Conservation (phyloP, 2,329 filamentous ascomycete genomes). For the Fusarium bactridioides region DNA sequence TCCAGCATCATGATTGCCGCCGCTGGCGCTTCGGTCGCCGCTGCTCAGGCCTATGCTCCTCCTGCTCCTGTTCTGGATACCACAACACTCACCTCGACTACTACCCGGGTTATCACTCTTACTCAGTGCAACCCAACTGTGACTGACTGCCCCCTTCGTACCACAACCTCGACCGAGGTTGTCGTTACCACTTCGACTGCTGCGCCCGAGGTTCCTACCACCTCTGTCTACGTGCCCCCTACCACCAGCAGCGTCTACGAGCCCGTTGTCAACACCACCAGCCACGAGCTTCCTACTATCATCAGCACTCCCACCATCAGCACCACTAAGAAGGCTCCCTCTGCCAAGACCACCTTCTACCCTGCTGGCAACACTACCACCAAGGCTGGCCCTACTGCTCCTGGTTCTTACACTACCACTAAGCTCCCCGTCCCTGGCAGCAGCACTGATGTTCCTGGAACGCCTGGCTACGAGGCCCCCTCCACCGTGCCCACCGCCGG, state of each 20-base stretch:
- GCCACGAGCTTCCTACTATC: conserved; percentile 28
- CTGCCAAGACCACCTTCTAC: conserved; percentile 37
- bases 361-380: conserved; percentile 40
- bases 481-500: conserved; percentile 40
- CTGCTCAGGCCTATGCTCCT: conserved; percentile 38
- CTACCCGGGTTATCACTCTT: conserved; percentile 55
- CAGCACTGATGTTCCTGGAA: conserved; percentile 19
- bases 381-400: conserved; percentile 36
- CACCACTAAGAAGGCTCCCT: conserved; percentile 33
- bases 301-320: conserved; percentile 41
- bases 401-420: conserved; percentile 26
- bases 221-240: conserved; percentile 22
- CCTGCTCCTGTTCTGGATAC: conserved; percentile 36
- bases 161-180: conserved; percentile 37
- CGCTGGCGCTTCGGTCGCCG: conserved; percentile 51
- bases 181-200: conserved; percentile 39
- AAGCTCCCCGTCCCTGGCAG: conserved; percentile 33
- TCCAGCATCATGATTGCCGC: conserved; percentile 53
- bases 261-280: conserved; percentile 39
- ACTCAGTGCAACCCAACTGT: conserved; percentile 55
- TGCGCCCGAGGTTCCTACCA: conserved; percentile 21
- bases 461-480: conserved; percentile 18
- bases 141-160: conserved; percentile 27
- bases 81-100: conserved; percentile 55
- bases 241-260: conserved; percentile 37